A percentile compares a stretch with the other conserved stretches of the same genome.
phyloP scores from a whole-genome alignment of 805 yeast species.

The Cyberlindnera meyerae region DNA sequence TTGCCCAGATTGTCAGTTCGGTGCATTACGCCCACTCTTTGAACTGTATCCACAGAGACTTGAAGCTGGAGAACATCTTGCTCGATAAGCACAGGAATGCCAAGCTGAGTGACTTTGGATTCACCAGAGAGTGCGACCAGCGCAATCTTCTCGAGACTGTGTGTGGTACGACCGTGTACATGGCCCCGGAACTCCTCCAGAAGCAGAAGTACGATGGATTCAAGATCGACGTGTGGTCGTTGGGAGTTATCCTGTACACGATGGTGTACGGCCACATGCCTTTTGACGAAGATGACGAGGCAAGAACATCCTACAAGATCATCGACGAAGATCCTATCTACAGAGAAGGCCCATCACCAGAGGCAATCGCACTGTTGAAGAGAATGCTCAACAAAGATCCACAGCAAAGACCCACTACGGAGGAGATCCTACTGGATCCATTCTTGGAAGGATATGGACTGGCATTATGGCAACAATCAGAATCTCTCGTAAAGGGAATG shows the following conservation, averaged over 20 bases:
- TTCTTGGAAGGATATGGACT: conserved; percentile 44
- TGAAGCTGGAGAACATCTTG: conserved; percentile 75
- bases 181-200: conserved; percentile 89
- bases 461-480: conserved; percentile 36
- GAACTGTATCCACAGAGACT: conserved; percentile 79
- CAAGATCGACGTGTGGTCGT: conserved; percentile 84
- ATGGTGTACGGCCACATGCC: conserved; percentile 86
- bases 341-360: conserved; percentile 41
- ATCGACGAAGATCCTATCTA: conserved; percentile 61
- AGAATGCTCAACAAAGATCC: conserved; percentile 65
- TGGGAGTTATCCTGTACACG: conserved; percentile 85
- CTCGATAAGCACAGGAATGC: conserved; percentile 53
- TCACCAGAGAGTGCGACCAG: conserved; percentile 69
- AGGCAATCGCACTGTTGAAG: conserved; percentile 47
- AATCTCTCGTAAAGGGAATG: conserved; percentile 32
- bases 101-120: conserved; percentile 90
- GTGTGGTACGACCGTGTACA: conserved; percentile 92
- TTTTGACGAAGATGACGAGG: conserved; percentile 76
- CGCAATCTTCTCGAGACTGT: conserved; percentile 65
- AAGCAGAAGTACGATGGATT: conserved; percentile 72
- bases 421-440: conserved; percentile 47
- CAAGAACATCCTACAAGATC: conserved; percentile 54
- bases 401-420: conserved; percentile 49
- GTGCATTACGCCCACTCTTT: conserved; percentile 67
- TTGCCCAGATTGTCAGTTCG: conserved; percentile 58